Evolutionary conservation across 2,329 filamentous ascomycete species (phyloP), one percentile per base, ranked within the genome.

Genomic region (Nigrograna mackinnonii): DNA sequence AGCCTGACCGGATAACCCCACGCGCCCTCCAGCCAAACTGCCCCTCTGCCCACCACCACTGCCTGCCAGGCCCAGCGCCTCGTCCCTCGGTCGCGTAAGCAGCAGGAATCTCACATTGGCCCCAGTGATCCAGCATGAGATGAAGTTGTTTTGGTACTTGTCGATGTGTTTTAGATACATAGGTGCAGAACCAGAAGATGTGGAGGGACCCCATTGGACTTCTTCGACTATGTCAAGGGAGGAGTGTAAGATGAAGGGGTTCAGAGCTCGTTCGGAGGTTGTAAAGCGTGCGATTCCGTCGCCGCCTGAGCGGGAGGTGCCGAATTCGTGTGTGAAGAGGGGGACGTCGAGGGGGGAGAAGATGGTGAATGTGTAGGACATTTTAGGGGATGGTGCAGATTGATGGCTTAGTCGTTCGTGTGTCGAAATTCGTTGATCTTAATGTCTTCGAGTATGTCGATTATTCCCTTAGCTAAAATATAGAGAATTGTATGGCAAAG

Each of bases 341-440:
- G 94, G 92, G 66, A 92, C 95, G 76, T 99, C 94, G 60, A 90
- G 89, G 17, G 91, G 95, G 64, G 91, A 94, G 69, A 99, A 84
- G 57, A 99, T 96, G 65, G 89, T 89, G 74, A 99, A 97, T 77
- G 96, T 96, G 79, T 97, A 99, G 47, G 91, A 96, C 94, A 97
- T 97, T 52, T 57, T 77, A 57, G 37, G 19, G 26, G 22, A n/a
- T n/a, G n/a, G n/a, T n/a, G n/a, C n/a, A n/a, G n/a, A n/a, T n/a
- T n/a, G n/a, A n/a, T n/a, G n/a, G n/a, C n/a, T n/a, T n/a, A n/a
- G n/a, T n/a, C n/a, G n/a, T n/a, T n/a, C n/a, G n/a, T n/a, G n/a
- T n/a, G n/a, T n/a, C n/a, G n/a, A n/a, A n/a, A n/a, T n/a, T n/a
- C n/a, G n/a, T n/a, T n/a, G n/a, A n/a, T n/a, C n/a, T n/a, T n/a